A percentile compares a stretch with the other conserved stretches of the same genome.
Conservation (phyloP, 768 basidiomycete species). For the Boletus insuetus region DNA sequence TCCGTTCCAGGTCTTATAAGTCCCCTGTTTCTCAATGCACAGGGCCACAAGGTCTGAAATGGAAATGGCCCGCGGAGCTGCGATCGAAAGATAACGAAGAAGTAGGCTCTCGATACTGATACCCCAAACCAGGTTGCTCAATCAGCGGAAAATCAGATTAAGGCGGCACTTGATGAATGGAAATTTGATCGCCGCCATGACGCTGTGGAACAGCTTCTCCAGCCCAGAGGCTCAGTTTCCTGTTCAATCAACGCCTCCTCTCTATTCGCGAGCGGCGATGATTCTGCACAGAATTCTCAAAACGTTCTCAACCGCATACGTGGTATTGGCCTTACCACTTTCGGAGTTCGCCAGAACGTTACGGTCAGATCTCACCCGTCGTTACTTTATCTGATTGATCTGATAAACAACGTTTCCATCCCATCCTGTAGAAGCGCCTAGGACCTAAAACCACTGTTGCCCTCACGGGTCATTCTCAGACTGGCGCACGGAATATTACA, state of each 20-base stretch:
- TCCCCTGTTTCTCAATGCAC: constrained; percentile 3
- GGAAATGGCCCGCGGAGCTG: constrained; percentile 45
- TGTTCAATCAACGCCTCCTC: constrained; percentile 50
- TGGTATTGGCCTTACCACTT: constrained; percentile 35
- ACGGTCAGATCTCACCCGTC: constrained; percentile 36
- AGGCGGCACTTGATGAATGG: constrained; percentile 39
- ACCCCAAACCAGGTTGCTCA: constrained; percentile 20
- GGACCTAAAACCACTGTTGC: constrained; percentile 43
- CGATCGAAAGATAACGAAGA: constrained; percentile 46
- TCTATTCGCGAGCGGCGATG: constrained; percentile 40
- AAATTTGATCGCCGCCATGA: constrained; percentile 38
- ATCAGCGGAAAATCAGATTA: constrained; percentile 42
- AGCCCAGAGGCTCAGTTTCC: constrained; percentile 43
- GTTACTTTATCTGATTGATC: constrained; percentile 17
- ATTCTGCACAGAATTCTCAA: constrained; percentile 25
- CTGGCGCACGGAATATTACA: constrained; percentile 18
- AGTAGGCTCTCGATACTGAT: constrained; percentile 34
- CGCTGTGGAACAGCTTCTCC: constrained; percentile 39
- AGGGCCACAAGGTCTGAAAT: constrained; percentile 40
- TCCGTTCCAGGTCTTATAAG: constrained; percentile 6
- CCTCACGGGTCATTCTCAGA: constrained; percentile 39
- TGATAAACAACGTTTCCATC: constrained; percentile 19
- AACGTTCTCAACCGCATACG: constrained; percentile 34
- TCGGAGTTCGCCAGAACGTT: constrained; percentile 43
- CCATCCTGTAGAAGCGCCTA: constrained; percentile 43